Evolutionary conservation across 495 filamentous ascomycete genomes (phyloP).

Genomic region (Penicillium nucicola): DNA sequence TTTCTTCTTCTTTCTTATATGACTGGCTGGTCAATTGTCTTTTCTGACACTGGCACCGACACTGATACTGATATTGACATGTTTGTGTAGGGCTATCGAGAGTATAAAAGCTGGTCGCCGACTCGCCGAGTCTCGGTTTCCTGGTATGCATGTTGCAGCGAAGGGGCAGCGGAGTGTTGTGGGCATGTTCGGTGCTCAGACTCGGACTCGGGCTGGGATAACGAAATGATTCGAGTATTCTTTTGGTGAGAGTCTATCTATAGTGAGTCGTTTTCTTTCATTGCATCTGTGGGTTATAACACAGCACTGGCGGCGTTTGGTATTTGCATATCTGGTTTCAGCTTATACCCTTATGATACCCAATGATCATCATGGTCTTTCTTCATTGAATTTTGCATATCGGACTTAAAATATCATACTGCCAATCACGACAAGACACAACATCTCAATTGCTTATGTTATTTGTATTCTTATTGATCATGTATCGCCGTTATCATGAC

Average conservation of each 20-base stretch:
- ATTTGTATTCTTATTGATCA: constrained; percentile 17
- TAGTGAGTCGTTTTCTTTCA: neutral
- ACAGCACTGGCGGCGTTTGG: neutral
- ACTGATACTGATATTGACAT: no score
- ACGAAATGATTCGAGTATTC: neutral
- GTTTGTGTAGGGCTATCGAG: constrained; percentile 61
- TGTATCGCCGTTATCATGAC: constrained; percentile 25
- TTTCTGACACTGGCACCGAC: no score
- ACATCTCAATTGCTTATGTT: no score
- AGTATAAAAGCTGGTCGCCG: constrained; percentile 73
- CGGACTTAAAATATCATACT: no score
- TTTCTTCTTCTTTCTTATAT: constrained; percentile 8
- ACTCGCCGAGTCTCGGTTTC: constrained; percentile 71
- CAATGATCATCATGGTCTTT: neutral
- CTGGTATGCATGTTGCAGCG: constrained; percentile 54
- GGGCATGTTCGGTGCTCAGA: constrained; percentile 37
- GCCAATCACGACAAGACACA: no score
- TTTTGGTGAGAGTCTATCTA: no score
- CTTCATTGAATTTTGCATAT: neutral
- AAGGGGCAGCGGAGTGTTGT: constrained; percentile 62
- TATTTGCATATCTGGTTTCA: neutral
- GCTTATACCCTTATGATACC: constrained; percentile 4
- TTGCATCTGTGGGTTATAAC: neutral
- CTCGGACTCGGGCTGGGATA: neutral
- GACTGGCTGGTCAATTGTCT: neutral